Evolutionary conservation across 495 filamentous ascomycete species (phyloP), one percentile per base, ranked within the genome.

Genomic region (Sporormia fimetaria): DNA sequence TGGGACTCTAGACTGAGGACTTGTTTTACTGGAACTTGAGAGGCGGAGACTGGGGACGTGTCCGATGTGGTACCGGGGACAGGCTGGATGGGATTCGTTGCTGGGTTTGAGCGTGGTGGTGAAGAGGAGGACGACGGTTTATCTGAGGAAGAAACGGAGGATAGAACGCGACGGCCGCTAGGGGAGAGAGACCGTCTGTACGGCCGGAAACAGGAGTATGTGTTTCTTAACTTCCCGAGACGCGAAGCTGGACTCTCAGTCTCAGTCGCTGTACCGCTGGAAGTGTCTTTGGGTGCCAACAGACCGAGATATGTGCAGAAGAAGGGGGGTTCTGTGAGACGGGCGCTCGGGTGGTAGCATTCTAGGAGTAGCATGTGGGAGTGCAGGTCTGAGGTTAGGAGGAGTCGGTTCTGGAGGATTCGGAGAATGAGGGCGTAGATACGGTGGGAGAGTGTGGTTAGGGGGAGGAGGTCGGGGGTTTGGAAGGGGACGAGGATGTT

Each of bases 331-430:
- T 78, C 77, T 9, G 68, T 75, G 21, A 81, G 61, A 56, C 74
- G 78, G n/a, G 70, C 73, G 45, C 65, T 73, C 0, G 83, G 83
- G 47, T 80, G 80, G 54, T 77, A 86, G 63, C 79, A 83, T 65
- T 86, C 81, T 10, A 90, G 69, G 14, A 86, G 75, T 20, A 87
- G 59, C 27, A 73, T 66, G 55, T 79, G 74, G 38, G 76, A 71
- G 12, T 69, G 59, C 11, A 79, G 61, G 14, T 40, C 30, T 3
- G 75, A 66, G 17, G 74, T 72, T 14, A 65, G 49, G 23, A 74
- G 58, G 11, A 87, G 68, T 29, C 83, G 76, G 18, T 69, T 60
- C 46, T 81, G 74, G 16, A 87, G 57, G 30, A 87, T 68, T 34
- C 75, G 74, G n/a, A 79, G 63, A 32, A 80, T 68, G 10, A 83